Conservation (phyloP, 2,329 filamentous ascomycete genomes). For the Fusarium acutatum region DNA sequence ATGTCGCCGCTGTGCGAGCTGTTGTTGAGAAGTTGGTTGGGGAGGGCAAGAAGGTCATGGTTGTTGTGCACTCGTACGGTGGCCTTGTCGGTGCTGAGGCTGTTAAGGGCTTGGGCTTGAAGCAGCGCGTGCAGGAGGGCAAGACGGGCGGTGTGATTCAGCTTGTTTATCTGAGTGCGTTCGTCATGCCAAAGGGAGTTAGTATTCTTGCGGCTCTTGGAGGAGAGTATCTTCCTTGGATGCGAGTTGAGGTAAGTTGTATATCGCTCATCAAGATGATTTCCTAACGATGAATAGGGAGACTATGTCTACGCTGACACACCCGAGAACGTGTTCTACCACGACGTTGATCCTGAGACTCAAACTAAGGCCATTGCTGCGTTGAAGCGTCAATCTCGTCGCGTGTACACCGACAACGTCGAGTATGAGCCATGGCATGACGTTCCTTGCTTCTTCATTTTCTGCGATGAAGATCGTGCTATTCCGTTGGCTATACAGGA, state of each 20-base stretch:
- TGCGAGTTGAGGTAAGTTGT: slow-evolving; percentile 4
- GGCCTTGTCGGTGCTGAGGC: slow-evolving; percentile 4
- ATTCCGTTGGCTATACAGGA: slow-evolving; percentile 2
- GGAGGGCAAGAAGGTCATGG: slow-evolving; percentile 5
- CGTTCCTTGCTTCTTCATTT: background rate
- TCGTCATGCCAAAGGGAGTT: background rate
- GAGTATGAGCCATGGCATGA: slow-evolving; percentile 13
- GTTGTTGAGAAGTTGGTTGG: background rate
- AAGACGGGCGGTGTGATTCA: slow-evolving; percentile 3
- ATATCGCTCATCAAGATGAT: accelerated
- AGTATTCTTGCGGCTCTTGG: background rate
- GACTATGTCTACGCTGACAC: slow-evolving; percentile 9
- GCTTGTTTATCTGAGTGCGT: background rate
- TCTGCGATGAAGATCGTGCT: slow-evolving; percentile 3
- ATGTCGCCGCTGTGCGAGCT: background rate
- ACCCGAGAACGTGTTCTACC: background rate
- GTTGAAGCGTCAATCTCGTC: slow-evolving; percentile 7
- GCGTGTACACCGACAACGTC: background rate
- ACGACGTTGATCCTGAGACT: background rate
- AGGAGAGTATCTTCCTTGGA: slow-evolving; percentile 9
- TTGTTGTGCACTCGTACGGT: slow-evolving; percentile 13
- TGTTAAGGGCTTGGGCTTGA: slow-evolving; percentile 1
- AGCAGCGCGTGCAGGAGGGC: slow-evolving; percentile 1
- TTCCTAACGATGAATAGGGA: background rate
- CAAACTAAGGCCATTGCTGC: background rate